Conservation (phyloP, 306 rosid genomes). For the Lathyrus sativus region DNA sequence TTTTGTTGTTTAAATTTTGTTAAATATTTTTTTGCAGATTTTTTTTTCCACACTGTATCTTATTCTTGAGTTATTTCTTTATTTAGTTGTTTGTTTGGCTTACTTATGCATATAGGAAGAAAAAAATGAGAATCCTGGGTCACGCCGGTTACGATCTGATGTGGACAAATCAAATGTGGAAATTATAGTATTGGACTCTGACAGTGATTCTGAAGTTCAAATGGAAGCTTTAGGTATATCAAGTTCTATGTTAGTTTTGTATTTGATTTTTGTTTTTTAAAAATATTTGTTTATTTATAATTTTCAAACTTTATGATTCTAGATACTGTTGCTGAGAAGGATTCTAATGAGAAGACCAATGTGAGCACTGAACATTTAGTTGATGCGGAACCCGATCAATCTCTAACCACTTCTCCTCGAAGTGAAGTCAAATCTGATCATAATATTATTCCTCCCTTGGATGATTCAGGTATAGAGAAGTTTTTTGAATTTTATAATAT, state of each 20-base stretch:
- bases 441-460: no score
- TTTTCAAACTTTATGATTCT: neutral
- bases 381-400: neutral
- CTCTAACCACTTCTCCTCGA: no score
- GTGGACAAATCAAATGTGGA: neutral
- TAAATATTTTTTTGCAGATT: no score
- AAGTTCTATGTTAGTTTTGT: neutral
- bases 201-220: neutral
- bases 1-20: neutral
- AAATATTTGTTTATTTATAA: neutral
- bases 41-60: neutral
- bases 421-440: no score
- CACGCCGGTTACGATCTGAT: neutral
- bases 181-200: slow-evolving; percentile 12
- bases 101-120: slow-evolving; percentile 14
- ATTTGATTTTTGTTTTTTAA: neutral
- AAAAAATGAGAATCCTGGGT: neutral
- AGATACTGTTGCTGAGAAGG: slow-evolving; percentile 11
- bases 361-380: neutral
- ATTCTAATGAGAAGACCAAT: neutral
- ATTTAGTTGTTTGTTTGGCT: neutral
- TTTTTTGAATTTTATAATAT: no score
- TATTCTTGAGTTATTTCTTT: neutral
- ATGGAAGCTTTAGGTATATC: slow-evolving; percentile 24
- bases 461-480: no score